These are phyloP conservation scores for Limonium bicolor DNA, from an alignment of 148 eudicot genomes.

Conservation along the genomic window DNA sequence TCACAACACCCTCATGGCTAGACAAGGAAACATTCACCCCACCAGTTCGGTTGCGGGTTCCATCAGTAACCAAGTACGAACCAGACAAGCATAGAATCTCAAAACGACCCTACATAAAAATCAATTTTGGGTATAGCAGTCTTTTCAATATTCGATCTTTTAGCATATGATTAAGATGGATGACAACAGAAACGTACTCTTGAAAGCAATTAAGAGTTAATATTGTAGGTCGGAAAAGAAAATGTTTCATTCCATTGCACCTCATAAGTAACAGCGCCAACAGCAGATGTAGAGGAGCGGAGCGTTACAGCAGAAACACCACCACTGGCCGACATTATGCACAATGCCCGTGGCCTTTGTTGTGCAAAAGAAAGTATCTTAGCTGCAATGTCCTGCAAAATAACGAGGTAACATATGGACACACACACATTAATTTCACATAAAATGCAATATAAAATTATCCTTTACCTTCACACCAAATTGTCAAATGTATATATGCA, in stretches of 20 bases:
- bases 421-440: too few species aligned
- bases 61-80: slow-evolving; percentile 47
- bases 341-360: slow-evolving; percentile 78
- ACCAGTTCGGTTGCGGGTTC: slow-evolving; percentile 45
- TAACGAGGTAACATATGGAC: too few species aligned
- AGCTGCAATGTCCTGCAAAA: slow-evolving; percentile 62
- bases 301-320: slow-evolving; percentile 67
- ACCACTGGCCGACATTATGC: slow-evolving; percentile 75
- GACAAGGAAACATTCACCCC: slow-evolving; percentile 49
- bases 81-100: slow-evolving; percentile 63
- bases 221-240: too few species aligned
- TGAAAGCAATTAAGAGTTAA: too few species aligned
- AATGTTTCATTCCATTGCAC: too few species aligned
- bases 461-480: too few species aligned
- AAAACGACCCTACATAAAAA: slow-evolving; percentile 45
- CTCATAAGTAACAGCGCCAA: slow-evolving; percentile 55
- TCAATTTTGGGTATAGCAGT: too few species aligned
- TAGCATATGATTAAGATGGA: too few species aligned
- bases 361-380: slow-evolving; percentile 69
- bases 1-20: slow-evolving; percentile 45
- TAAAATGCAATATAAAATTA: too few species aligned
- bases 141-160: too few species aligned
- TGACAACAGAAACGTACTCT: too few species aligned
- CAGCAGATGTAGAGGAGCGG: slow-evolving; percentile 42
- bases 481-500: too few species aligned